A percentile compares a stretch with the other conserved stretches of the same genome.
Evolutionary conservation across 352 stramenopile genomes (phyloP).

Genomic region (Thalassiosira allenii): DNA sequence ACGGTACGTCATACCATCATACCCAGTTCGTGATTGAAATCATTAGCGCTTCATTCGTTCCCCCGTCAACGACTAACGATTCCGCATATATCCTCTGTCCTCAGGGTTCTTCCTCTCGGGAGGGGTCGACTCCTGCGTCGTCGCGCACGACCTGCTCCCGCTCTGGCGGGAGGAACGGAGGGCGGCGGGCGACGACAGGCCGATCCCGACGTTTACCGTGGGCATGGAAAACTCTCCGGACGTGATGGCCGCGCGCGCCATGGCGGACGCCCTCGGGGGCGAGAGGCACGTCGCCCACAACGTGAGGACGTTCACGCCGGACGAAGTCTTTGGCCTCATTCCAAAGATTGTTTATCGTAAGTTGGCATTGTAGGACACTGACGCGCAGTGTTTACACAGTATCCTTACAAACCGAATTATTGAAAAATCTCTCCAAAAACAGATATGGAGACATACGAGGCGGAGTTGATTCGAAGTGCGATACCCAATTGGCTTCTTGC

Average conservation of each 20-base stretch:
- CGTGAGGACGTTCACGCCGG: slow-evolving; percentile 93
- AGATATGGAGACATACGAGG: slow-evolving; percentile 96
- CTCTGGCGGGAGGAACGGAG: slow-evolving; percentile 47
- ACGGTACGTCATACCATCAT: too few relatives aligned
- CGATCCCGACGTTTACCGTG: slow-evolving; percentile 92
- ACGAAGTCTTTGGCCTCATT: slow-evolving; percentile 93
- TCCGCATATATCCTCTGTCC: too few relatives aligned
- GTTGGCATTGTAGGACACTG: too few relatives aligned
- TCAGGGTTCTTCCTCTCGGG: slow-evolving; percentile 93
- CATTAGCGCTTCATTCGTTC: too few relatives aligned
- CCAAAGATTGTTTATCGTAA: slow-evolving; percentile 96
- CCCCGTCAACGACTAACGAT: too few relatives aligned
- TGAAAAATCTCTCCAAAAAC: too few relatives aligned
- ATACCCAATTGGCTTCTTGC: slow-evolving; percentile 96
- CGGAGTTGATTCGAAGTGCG: slow-evolving; percentile 93
- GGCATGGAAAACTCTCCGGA: slow-evolving; percentile 94
- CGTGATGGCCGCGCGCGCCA: slow-evolving; percentile 90
- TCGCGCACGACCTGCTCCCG: slow-evolving; percentile 88
- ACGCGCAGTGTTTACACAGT: too few relatives aligned
- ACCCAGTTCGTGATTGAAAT: too few relatives aligned
- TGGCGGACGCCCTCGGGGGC: slow-evolving; percentile 91
- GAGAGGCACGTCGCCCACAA: slow-evolving; percentile 90
- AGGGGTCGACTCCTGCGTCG: slow-evolving; percentile 93
- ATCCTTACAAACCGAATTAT: too few relatives aligned
- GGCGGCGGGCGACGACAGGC: slow-evolving; percentile 63